A percentile compares a stretch with the other conserved stretches of the same genome.
phyloP scores from a whole-genome alignment of 2,329 filamentous ascomycete species.

The Cladophialophora immunda region DNA sequence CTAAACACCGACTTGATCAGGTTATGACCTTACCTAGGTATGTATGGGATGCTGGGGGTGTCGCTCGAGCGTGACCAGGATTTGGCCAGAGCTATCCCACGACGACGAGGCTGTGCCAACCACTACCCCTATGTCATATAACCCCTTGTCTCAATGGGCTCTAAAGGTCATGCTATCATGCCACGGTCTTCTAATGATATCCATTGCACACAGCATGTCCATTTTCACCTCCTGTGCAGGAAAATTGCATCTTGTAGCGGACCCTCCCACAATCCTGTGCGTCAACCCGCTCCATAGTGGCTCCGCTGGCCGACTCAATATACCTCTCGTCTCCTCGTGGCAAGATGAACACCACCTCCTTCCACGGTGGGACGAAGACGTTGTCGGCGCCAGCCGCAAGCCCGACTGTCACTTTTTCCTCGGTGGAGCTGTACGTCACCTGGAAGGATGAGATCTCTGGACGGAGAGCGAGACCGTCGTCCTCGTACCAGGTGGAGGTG shows the following conservation, averaged over 20 bases:
- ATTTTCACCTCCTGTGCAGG: neutral
- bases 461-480: conserved; percentile 63
- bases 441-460: conserved; percentile 54
- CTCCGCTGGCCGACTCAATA: conserved; percentile 48
- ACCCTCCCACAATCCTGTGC: conserved; percentile 21
- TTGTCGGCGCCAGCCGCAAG: conserved; percentile 51
- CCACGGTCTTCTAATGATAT: conserved; percentile 12
- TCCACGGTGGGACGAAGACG: conserved; percentile 60
- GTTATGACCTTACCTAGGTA: too few species aligned
- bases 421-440: conserved; percentile 55
- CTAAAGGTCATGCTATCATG: neutral
- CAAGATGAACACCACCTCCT: conserved; percentile 59
- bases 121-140: neutral
- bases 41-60: too few species aligned
- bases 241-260: conserved; percentile 22
- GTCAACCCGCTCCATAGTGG: conserved; percentile 38
- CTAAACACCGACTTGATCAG: too few species aligned
- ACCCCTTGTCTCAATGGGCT: neutral
- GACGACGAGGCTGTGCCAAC: too few species aligned
- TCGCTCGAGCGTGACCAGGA: too few species aligned
- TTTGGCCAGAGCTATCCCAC: too few species aligned
- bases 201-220: conserved; percentile 15
- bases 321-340: conserved; percentile 59
- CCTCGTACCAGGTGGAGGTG: conserved; percentile 62
- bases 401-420: conserved; percentile 54